These are phyloP conservation scores for Mercurialis annua DNA, from an alignment of 345 rosid genomes.

Conservation along the genomic window DNA sequence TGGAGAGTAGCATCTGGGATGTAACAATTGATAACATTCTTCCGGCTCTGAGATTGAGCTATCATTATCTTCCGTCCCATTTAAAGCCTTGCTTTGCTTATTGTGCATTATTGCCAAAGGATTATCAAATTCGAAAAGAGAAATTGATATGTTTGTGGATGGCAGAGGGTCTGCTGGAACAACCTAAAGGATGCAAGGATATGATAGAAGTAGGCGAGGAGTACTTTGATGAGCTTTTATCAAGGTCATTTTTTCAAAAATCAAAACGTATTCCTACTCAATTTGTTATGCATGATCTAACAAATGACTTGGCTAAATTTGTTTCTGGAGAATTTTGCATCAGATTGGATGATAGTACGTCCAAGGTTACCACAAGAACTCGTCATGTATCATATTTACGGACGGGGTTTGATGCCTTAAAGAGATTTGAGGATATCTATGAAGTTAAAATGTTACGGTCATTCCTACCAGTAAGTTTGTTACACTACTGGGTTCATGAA, in stretches of 20 bases:
- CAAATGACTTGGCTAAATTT: slow-evolving; percentile 37
- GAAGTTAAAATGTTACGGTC: slow-evolving; percentile 36
- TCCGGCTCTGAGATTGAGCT: slow-evolving; percentile 16
- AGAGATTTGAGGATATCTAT: slow-evolving; percentile 30
- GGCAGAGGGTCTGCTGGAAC: slow-evolving; percentile 6
- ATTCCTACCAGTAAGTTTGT: slow-evolving; percentile 33
- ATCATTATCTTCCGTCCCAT: slow-evolving; percentile 25
- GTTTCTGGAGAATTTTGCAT: slow-evolving; percentile 25
- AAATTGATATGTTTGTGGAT: slow-evolving; percentile 5
- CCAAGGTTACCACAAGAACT: slow-evolving; percentile 20
- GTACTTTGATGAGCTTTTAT: slow-evolving; percentile 2
- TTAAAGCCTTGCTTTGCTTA: slow-evolving; percentile 10
- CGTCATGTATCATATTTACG: slow-evolving; percentile 34
- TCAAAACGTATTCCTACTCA: neutral
- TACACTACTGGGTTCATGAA: slow-evolving; percentile 31
- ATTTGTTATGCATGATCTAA: slow-evolving; percentile 40
- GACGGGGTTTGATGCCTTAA: slow-evolving; percentile 9
- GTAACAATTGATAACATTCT: neutral
- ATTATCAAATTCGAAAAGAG: neutral
- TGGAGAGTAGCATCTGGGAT: slow-evolving; percentile 4
- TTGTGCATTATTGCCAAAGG: slow-evolving; percentile 15
- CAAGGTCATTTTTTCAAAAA: slow-evolving; percentile 8
- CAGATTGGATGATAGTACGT: slow-evolving; percentile 24
- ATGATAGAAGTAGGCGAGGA: neutral
- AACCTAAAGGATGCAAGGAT: neutral